Percentiles rank a stretch among this genome's conserved stretches.
Evolutionary conservation across 345 rosid genomes (phyloP).

Genomic region (Cardamine resedifolia): DNA sequence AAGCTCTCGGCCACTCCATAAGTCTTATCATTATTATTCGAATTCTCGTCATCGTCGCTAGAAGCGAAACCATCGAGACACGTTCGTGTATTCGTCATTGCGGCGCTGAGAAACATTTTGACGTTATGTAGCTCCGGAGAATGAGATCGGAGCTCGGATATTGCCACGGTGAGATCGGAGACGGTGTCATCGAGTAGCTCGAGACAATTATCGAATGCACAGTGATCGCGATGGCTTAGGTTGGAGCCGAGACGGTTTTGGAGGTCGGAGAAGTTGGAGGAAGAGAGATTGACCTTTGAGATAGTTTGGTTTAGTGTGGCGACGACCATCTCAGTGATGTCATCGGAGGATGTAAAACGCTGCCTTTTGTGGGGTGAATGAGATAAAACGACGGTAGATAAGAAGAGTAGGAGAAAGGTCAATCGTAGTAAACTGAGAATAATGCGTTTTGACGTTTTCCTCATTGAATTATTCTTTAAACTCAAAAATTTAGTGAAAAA

Average conservation of each 20-base stretch:
- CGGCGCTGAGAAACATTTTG: slow-evolving; percentile 52
- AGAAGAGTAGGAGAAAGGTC: not conserved
- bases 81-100: slow-evolving; percentile 85
- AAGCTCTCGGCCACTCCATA: slow-evolving; percentile 44
- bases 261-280: slow-evolving; percentile 50
- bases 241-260: slow-evolving; percentile 19
- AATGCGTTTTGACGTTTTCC: not conserved
- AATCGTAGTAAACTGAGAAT: not conserved
- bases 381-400: slow-evolving; percentile 18
- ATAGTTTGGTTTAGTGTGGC: slow-evolving; percentile 54
- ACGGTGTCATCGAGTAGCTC: slow-evolving; percentile 57
- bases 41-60: slow-evolving; percentile 31
- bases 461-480: not conserved
- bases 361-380: slow-evolving; percentile 24
- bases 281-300: slow-evolving; percentile 46
- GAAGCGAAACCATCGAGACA: slow-evolving; percentile 79
- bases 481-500: not conserved
- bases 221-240: slow-evolving; percentile 40
- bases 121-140: not conserved
- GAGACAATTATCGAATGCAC: slow-evolving; percentile 65
- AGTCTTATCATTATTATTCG: not conserved
- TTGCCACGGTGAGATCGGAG: slow-evolving; percentile 46
- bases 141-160: slow-evolving; percentile 45
- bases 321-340: slow-evolving; percentile 50
- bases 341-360: slow-evolving; percentile 31